phyloP scores from a whole-genome alignment of 2,329 filamentous ascomycete species.

The Xylaria sp. region DNA sequence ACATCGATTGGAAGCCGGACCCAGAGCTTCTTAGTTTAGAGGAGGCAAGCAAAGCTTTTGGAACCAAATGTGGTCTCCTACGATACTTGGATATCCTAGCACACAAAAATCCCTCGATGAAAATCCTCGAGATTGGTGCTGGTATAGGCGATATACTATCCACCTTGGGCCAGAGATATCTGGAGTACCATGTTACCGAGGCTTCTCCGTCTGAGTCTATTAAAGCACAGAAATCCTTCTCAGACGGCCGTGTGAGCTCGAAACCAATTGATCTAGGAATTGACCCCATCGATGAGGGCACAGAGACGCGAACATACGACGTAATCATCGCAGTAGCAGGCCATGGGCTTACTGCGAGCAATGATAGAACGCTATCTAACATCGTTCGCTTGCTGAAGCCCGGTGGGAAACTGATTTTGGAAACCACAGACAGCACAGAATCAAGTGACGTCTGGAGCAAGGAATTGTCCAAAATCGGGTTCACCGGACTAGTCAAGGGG shows the following conservation, averaged over 20 bases:
- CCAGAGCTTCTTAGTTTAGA: constrained; percentile 20
- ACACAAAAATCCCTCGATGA: constrained; percentile 24
- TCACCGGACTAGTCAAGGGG: constrained; percentile 45
- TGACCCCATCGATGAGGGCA: constrained; percentile 48
- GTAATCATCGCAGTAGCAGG: constrained; percentile 45
- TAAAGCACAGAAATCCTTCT: constrained; percentile 39
- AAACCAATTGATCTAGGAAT: constrained; percentile 45
- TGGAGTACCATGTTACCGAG: constrained; percentile 43
- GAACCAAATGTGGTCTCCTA: constrained; percentile 17
- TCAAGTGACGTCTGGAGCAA: constrained; percentile 7
- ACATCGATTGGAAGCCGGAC: constrained; percentile 32
- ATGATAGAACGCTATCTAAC: constrained; percentile 3
- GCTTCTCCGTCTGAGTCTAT: constrained; percentile 41
- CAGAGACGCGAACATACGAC: constrained; percentile 45
- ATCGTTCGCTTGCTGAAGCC: constrained; percentile 10
- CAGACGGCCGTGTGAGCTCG: constrained; percentile 43
- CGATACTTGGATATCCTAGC: constrained; percentile 30
- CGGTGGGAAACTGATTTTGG: constrained; percentile 2
- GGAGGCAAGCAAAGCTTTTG: constrained; percentile 19
- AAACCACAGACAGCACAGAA: background rate
- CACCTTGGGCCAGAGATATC: constrained; percentile 36
- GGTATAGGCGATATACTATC: constrained; percentile 41
- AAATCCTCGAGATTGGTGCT: constrained; percentile 43
- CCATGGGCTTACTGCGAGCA: background rate
- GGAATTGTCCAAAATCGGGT: constrained; percentile 37